phyloP scores from a whole-genome alignment of 2,329 filamentous ascomycete genomes.

The Lomentospora prolificans region DNA sequence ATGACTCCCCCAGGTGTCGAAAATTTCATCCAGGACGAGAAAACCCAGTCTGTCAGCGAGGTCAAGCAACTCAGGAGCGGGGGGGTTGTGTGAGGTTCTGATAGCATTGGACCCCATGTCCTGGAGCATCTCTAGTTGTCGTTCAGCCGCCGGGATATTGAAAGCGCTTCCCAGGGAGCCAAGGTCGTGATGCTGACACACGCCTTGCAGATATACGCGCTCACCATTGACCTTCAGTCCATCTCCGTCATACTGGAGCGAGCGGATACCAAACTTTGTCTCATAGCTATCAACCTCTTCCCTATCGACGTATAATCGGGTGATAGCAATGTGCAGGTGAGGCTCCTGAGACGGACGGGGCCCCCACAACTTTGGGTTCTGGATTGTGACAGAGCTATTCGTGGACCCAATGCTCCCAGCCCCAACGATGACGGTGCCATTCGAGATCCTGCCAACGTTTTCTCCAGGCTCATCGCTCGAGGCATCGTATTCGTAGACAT shows the following conservation, averaged over 20 bases:
- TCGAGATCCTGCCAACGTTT: slow-evolving; percentile 24
- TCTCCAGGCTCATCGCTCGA: slow-evolving; percentile 17
- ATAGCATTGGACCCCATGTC: slow-evolving; percentile 41
- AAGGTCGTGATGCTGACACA: slow-evolving; percentile 41
- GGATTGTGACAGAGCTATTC: slow-evolving; percentile 2
- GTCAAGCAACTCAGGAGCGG: slow-evolving; percentile 38
- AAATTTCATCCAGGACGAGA: slow-evolving; percentile 43
- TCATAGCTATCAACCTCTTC: slow-evolving; percentile 32
- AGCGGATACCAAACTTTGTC: slow-evolving; percentile 39
- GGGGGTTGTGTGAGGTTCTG: slow-evolving; percentile 44
- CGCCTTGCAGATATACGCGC: slow-evolving; percentile 33
- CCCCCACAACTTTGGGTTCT: slow-evolving; percentile 36
- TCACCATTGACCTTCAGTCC: slow-evolving; percentile 38
- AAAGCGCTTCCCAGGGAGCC: slow-evolving; percentile 40
- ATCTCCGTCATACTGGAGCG: slow-evolving; percentile 27
- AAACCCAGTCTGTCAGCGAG: slow-evolving; percentile 39
- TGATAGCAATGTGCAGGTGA: slow-evolving; percentile 37
- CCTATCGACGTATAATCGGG: slow-evolving; percentile 22
- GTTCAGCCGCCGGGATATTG: slow-evolving; percentile 34
- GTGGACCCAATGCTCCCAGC: neutral
- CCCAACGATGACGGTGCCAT: slow-evolving; percentile 14
- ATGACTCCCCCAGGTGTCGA: slow-evolving; percentile 35
- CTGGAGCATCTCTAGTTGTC: slow-evolving; percentile 36
- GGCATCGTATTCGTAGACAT: slow-evolving; percentile 27
- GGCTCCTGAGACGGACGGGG: slow-evolving; percentile 34